Percentiles rank a stretch among this genome's conserved stretches.
Evolutionary conservation across 192 early-diverging fungal species (phyloP).

Genomic region (Backusella westeae): DNA sequence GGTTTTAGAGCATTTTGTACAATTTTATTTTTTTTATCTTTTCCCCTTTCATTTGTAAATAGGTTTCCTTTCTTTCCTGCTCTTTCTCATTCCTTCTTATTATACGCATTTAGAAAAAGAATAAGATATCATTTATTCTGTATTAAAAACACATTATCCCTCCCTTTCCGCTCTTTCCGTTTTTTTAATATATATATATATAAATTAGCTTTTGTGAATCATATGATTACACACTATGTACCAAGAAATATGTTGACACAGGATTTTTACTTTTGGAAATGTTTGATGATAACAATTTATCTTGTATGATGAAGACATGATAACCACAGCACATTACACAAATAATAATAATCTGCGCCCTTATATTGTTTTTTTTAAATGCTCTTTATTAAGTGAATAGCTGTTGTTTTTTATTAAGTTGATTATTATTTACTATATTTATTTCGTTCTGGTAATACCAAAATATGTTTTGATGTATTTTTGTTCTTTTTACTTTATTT

Average conservation of each 20-base stretch:
- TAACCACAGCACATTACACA: neutral
- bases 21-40: neutral
- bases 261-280: neutral
- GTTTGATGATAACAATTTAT: neutral
- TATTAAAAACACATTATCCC: neutral
- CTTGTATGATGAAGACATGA: neutral
- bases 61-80: neutral
- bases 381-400: neutral
- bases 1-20: constrained; percentile 1
- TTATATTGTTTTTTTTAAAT: neutral
- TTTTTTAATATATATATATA: neutral
- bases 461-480: neutral
- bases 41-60: neutral
- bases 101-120: neutral
- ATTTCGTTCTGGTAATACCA: neutral
- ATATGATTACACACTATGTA: neutral
- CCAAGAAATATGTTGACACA: neutral
- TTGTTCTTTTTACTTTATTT: neutral
- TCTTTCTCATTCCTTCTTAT: neutral
- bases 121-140: neutral
- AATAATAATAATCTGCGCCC: neutral
- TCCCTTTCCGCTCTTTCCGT: neutral
- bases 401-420: neutral
- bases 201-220: neutral
- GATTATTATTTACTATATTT: neutral